phyloP scores from a whole-genome alignment of 129 eudicot species.

The Tagetes erecta region DNA sequence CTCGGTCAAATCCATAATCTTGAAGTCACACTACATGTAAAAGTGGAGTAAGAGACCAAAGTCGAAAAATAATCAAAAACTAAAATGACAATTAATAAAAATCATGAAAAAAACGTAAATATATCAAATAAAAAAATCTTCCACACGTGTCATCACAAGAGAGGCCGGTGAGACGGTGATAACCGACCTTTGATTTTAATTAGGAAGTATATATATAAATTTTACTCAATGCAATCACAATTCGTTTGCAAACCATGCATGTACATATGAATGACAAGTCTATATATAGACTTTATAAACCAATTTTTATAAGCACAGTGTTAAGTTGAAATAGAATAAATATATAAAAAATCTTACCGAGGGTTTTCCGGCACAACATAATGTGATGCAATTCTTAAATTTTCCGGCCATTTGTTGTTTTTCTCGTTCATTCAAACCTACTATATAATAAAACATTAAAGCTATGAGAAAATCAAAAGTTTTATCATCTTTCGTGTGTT shows the following conservation, averaged over 20 bases:
- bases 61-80: too few relatives aligned
- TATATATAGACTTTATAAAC: not conserved
- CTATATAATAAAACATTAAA: not conserved
- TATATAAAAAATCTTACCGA: conserved; percentile 34
- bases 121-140: too few relatives aligned
- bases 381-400: conserved; percentile 48
- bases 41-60: too few relatives aligned
- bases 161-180: too few relatives aligned
- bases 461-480: not conserved
- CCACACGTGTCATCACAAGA: too few relatives aligned
- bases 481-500: not conserved
- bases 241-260: not conserved
- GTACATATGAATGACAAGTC: not conserved
- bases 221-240: not conserved
- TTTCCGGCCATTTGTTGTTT: conserved; percentile 37
- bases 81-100: too few relatives aligned
- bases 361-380: conserved; percentile 50
- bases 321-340: not conserved
- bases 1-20: too few relatives aligned
- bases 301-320: not conserved
- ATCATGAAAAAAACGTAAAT: too few relatives aligned
- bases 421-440: conserved; percentile 20
- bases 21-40: too few relatives aligned
- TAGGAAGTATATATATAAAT: too few relatives aligned
- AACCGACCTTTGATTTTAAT: too few relatives aligned